A percentile compares a stretch with the other conserved stretches of the same genome.
These are phyloP conservation scores for Cicer bijugum DNA, from an alignment of 306 rosid species.

Conservation along the genomic window DNA sequence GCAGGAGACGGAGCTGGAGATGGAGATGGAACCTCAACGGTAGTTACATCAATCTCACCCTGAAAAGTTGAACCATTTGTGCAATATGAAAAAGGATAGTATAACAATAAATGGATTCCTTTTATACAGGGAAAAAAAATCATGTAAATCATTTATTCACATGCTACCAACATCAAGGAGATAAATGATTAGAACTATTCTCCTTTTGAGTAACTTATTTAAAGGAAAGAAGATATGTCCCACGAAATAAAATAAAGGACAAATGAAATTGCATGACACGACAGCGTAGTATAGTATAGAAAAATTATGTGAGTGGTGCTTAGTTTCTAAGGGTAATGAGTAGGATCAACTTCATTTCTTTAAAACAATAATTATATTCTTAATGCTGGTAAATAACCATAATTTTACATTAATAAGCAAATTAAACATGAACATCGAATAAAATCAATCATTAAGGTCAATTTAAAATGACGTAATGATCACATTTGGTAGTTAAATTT, in stretches of 20 bases:
- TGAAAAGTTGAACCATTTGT: constrained; percentile 1
- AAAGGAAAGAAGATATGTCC: background rate
- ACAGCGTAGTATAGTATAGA: no score
- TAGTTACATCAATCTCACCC: constrained; percentile 31
- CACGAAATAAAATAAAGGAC: background rate
- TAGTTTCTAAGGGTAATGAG: no score
- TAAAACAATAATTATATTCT: no score
- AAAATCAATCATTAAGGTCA: no score
- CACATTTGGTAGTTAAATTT: no score
- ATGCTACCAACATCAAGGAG: background rate
- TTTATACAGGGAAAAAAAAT: background rate
- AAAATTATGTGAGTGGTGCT: no score
- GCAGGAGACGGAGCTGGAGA: background rate
- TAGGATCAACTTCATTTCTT: no score
- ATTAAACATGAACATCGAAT: no score
- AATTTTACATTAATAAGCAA: no score
- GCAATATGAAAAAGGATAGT: background rate
- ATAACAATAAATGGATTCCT: background rate
- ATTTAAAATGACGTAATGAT: no score
- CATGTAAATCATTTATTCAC: constrained; percentile 3
- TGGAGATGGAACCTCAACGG: constrained; percentile 51
- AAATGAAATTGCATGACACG: background rate
- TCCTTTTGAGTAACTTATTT: background rate
- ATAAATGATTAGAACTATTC: background rate
- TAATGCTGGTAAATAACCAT: no score